These are phyloP conservation scores for Inga leiocalycina DNA, from an alignment of 306 rosid genomes.

Conservation along the genomic window DNA sequence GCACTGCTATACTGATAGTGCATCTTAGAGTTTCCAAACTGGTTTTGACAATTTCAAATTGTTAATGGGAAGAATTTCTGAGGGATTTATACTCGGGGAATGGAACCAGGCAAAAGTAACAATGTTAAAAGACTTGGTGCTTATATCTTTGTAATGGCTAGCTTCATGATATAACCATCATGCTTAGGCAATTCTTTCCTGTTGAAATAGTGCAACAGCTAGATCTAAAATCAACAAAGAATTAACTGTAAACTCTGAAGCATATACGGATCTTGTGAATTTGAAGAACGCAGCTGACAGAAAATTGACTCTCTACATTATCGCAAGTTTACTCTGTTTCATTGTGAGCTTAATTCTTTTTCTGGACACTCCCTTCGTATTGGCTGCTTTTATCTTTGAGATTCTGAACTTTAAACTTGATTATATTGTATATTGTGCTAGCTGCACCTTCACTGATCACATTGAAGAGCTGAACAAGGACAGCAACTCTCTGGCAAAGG, in stretches of 20 bases:
- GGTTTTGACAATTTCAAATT: no score
- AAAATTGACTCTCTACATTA: background rate
- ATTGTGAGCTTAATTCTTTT: slow-evolving; percentile 4
- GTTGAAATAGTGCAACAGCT: background rate
- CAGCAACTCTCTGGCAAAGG: slow-evolving; percentile 53
- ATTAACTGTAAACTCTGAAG: background rate
- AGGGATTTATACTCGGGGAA: no score
- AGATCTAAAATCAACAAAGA: slow-evolving; percentile 11
- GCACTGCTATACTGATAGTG: no score
- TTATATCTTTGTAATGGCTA: background rate
- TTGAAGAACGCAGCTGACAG: slow-evolving; percentile 11
- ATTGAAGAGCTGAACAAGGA: slow-evolving; percentile 60
- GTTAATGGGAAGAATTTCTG: no score
- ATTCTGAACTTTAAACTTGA: slow-evolving; percentile 36
- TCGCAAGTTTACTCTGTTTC: background rate
- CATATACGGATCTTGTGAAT: background rate
- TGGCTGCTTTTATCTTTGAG: slow-evolving; percentile 1
- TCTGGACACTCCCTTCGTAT: slow-evolving; percentile 3
- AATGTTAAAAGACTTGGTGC: no score
- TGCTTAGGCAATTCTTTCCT: slow-evolving; percentile 10
- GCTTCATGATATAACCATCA: slow-evolving; percentile 28
- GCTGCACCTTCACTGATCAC: slow-evolving; percentile 84
- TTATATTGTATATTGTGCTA: slow-evolving; percentile 48
- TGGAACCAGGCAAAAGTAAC: no score
- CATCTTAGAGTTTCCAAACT: no score